These are phyloP conservation scores for Corymbia calophylla DNA, from an alignment of 441 rosid species.

Conservation along the genomic window DNA sequence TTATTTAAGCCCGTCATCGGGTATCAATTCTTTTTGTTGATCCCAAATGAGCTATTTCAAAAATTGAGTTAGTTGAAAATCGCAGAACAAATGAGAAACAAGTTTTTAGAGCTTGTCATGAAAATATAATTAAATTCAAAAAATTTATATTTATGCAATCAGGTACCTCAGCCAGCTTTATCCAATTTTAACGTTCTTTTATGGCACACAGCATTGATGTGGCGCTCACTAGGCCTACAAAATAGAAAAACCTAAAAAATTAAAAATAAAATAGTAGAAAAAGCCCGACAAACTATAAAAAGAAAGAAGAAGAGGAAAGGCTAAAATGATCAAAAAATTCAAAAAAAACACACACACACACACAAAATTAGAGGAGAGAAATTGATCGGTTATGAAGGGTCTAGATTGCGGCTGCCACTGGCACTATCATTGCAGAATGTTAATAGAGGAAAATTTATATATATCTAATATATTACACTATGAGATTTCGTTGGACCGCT, in stretches of 20 bases:
- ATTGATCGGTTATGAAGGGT: too few relatives aligned
- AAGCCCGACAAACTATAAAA: not conserved
- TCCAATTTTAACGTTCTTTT: not conserved
- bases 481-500: too few relatives aligned
- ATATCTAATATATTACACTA: too few relatives aligned
- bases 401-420: too few relatives aligned
- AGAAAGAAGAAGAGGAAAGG: not conserved
- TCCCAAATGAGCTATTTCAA: not conserved
- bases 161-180: not conserved
- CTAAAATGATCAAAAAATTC: not conserved
- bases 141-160: not conserved
- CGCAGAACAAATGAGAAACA: fast-evolving
- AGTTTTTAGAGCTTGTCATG: not conserved
- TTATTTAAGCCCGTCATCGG: not conserved
- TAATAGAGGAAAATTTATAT: too few relatives aligned
- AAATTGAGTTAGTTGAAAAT: not conserved
- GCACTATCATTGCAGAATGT: too few relatives aligned
- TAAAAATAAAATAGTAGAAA: not conserved
- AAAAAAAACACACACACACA: fast-evolving
- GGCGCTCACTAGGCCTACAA: not conserved
- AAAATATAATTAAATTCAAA: not conserved
- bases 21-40: not conserved
- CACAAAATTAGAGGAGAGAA: not conserved
- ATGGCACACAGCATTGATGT: not conserved
- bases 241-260: not conserved